Conservation (phyloP, 129 eudicot genomes). For the Centaurea solstitialis region DNA sequence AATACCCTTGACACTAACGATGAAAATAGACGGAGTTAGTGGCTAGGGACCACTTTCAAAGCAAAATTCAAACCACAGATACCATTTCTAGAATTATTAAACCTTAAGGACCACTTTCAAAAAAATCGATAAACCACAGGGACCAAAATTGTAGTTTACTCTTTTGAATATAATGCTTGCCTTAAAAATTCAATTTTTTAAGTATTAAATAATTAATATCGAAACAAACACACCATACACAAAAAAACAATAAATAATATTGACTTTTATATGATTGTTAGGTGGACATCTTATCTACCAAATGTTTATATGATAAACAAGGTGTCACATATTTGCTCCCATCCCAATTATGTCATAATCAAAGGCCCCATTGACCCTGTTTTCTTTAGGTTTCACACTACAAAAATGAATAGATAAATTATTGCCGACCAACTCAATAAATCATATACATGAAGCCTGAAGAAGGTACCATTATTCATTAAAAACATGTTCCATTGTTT, state of each 20-base stretch:
- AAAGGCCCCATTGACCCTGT: constrained; percentile 6
- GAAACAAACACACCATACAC: neutral
- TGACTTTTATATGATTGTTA: neutral
- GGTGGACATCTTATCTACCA: constrained; percentile 12
- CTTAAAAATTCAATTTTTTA: neutral
- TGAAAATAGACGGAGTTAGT: too few species aligned
- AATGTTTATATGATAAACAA: constrained; percentile 1
- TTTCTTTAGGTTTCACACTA: constrained; percentile 11
- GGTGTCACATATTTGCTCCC: neutral
- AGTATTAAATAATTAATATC: neutral
- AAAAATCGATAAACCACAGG: too few species aligned
- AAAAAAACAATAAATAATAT: neutral
- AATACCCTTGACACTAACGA: too few species aligned
- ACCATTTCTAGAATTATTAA: too few species aligned
- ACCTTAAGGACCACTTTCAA: too few species aligned
- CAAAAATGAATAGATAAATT: constrained; percentile 3
- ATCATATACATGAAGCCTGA: neutral
- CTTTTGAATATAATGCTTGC: too few species aligned
- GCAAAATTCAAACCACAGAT: too few species aligned
- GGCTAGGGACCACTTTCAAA: too few species aligned
- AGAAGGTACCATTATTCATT: neutral
- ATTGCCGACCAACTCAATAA: neutral
- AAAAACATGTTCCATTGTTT: neutral
- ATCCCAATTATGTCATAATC: neutral
- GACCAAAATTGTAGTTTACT: too few species aligned